Percentiles rank a stretch among this genome's conserved stretches.
Evolutionary conservation across 352 stramenopile species (phyloP).

Genomic region (Albugo laibachii): DNA sequence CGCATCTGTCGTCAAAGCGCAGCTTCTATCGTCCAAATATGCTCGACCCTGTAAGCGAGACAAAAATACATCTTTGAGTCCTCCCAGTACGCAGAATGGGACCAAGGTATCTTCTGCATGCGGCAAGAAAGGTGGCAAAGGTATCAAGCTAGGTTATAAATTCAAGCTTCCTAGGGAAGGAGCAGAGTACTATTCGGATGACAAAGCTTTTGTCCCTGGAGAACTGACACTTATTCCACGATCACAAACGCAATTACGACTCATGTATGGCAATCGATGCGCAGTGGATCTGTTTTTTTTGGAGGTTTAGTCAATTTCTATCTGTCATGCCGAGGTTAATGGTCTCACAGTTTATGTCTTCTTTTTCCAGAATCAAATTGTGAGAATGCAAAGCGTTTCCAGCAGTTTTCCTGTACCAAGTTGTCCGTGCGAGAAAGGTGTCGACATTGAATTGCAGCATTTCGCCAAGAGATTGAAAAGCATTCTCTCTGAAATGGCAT

Average conservation of each 20-base stretch:
- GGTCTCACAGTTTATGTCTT: constrained; percentile 3
- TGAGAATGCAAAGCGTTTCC: constrained; percentile 69
- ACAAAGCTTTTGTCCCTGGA: constrained; percentile 70
- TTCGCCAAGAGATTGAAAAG: constrained; percentile 71
- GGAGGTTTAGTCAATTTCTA: constrained; percentile 22
- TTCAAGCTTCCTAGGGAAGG: constrained; percentile 72
- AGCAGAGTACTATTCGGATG: constrained; percentile 64
- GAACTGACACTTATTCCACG: constrained; percentile 70
- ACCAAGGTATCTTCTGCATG: background rate
- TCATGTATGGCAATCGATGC: constrained; percentile 69
- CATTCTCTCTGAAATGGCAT: constrained; percentile 75
- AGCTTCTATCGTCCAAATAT: constrained; percentile 67
- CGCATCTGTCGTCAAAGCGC: constrained; percentile 60
- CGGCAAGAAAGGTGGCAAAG: constrained; percentile 26
- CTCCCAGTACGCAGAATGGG: background rate
- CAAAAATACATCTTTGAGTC: constrained; percentile 18
- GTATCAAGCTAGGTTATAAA: constrained; percentile 77
- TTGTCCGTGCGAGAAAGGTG: constrained; percentile 46
- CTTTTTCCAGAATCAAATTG: constrained; percentile 41
- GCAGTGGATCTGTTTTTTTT: constrained; percentile 84
- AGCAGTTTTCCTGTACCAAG: constrained; percentile 57
- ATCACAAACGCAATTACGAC: constrained; percentile 63
- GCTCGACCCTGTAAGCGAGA: constrained; percentile 16
- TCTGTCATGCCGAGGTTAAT: background rate
- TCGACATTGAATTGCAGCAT: constrained; percentile 44